Percentiles rank a stretch among this genome's conserved stretches.
phyloP scores from a whole-genome alignment of 352 stramenopile genomes.

The Globisporangium radiosum region DNA sequence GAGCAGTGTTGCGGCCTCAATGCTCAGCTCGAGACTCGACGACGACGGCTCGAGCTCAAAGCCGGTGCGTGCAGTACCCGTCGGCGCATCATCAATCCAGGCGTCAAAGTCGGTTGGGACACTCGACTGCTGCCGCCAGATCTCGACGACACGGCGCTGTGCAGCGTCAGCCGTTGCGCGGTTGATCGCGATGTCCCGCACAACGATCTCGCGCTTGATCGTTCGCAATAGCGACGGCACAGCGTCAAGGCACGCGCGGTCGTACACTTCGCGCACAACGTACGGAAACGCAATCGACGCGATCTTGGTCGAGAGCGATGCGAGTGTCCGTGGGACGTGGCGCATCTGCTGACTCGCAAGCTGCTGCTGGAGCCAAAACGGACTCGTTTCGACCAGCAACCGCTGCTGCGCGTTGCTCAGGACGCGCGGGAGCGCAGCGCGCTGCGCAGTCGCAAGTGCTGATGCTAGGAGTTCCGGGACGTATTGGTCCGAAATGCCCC shows the following conservation, averaged over 20 bases:
- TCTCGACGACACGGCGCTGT: slow-evolving; percentile 44
- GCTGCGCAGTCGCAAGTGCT: slow-evolving; percentile 17
- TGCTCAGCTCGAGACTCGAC: slow-evolving; percentile 35
- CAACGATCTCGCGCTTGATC: slow-evolving; percentile 65
- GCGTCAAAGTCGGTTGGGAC: slow-evolving; percentile 45
- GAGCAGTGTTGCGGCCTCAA: slow-evolving; percentile 46
- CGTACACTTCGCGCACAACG: slow-evolving; percentile 46
- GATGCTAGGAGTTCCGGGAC: slow-evolving; percentile 33
- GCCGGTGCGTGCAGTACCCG: slow-evolving; percentile 29
- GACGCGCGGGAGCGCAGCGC: slow-evolving; percentile 44
- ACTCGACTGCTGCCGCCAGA: slow-evolving; percentile 33
- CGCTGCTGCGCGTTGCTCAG: slow-evolving; percentile 40
- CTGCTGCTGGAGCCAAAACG: slow-evolving; percentile 37
- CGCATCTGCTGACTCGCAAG: slow-evolving; percentile 27
- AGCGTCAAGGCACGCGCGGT: slow-evolving; percentile 49
- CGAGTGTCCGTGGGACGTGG: slow-evolving; percentile 44
- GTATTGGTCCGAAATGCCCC: slow-evolving; percentile 51
- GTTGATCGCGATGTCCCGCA: slow-evolving; percentile 32
- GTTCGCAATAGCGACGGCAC: slow-evolving; percentile 49
- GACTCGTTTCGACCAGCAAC: slow-evolving; percentile 44
- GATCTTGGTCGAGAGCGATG: slow-evolving; percentile 35
- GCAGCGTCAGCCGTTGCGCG: slow-evolving; percentile 24
- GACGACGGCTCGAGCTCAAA: slow-evolving; percentile 53
- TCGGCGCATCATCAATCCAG: slow-evolving; percentile 59
- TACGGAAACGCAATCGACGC: slow-evolving; percentile 54